These are phyloP conservation scores for Termitomyces sp. DNA, from an alignment of 768 basidiomycete genomes.

Conservation along the genomic window DNA sequence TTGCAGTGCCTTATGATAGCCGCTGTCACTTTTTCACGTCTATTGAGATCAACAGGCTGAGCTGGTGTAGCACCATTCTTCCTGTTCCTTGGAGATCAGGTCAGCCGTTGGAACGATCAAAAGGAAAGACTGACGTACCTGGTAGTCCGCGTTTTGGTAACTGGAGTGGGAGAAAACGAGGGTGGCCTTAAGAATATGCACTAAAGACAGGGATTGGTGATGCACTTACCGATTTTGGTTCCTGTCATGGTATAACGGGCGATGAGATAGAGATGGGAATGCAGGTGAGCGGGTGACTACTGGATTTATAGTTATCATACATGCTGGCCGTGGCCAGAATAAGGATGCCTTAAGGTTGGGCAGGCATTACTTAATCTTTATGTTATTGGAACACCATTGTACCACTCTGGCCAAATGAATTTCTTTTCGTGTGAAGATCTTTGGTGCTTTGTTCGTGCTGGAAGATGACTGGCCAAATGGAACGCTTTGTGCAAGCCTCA, in stretches of 20 bases:
- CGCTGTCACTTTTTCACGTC: not conserved
- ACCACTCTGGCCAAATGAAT: not conserved
- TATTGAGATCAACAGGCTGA: not conserved
- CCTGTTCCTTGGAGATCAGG: not conserved
- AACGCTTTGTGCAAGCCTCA: not conserved
- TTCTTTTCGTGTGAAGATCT: not conserved
- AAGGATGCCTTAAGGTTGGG: not conserved
- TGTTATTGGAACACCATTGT: not conserved
- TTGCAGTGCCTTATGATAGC: not conserved
- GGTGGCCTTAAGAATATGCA: not conserved
- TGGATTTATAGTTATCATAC: not conserved
- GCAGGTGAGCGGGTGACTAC: too few species aligned
- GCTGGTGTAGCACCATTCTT: not conserved
- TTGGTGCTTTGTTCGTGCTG: not conserved
- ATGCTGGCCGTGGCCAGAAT: not conserved
- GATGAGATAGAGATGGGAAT: too few species aligned
- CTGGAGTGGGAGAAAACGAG: not conserved
- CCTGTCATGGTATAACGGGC: not conserved
- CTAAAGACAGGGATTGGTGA: not conserved
- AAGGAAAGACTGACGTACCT: not conserved
- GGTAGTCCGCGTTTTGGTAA: not conserved
- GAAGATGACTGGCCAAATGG: not conserved
- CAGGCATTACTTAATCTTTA: not conserved
- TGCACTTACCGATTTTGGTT: not conserved
- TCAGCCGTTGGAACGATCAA: not conserved